Evolutionary conservation across 345 rosid species (phyloP).

Genomic region (Boechera retrofracta): DNA sequence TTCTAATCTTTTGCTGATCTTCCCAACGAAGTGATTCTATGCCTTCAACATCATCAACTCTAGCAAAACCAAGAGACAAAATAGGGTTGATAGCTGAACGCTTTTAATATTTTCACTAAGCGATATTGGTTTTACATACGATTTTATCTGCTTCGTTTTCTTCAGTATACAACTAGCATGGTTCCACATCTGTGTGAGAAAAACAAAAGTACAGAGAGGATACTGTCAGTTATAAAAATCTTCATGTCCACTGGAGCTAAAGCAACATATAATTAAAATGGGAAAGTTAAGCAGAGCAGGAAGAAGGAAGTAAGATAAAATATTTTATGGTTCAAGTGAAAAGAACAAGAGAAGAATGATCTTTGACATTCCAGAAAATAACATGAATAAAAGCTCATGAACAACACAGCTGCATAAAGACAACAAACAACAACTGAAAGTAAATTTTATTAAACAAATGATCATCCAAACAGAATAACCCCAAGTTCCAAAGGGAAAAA

Average conservation of each 20-base stretch:
- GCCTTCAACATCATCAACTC: conserved; percentile 93
- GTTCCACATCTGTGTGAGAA: conserved; percentile 78
- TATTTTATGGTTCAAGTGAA: neutral
- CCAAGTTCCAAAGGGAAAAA: neutral
- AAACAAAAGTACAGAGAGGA: conserved; percentile 20
- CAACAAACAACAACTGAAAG: conserved; percentile 15
- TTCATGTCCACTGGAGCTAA: conserved; percentile 7
- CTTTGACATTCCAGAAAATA: neutral
- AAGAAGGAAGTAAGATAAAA: neutral
- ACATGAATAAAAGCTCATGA: neutral
- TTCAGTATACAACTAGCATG: conserved; percentile 75
- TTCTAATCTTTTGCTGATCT: conserved; percentile 85
- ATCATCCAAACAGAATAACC: conserved; percentile 1
- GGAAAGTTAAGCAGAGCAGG: conserved; percentile 4
- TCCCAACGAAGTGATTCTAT: conserved; percentile 93
- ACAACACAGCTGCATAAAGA: neutral
- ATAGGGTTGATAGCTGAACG: conserved; percentile 11
- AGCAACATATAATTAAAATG: conserved; percentile 13
- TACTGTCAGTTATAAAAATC: conserved; percentile 1
- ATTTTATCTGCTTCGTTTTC: conserved; percentile 80
- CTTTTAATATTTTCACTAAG: conserved; percentile 5
- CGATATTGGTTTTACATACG: conserved; percentile 52
- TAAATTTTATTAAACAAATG: neutral
- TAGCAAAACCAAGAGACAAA: conserved; percentile 37
- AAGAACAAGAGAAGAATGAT: conserved; percentile 3